Percentiles rank a stretch among this genome's conserved stretches.
phyloP scores from a whole-genome alignment of 1,284 basidiomycete genomes.

The Cryptococcus hybrid region DNA sequence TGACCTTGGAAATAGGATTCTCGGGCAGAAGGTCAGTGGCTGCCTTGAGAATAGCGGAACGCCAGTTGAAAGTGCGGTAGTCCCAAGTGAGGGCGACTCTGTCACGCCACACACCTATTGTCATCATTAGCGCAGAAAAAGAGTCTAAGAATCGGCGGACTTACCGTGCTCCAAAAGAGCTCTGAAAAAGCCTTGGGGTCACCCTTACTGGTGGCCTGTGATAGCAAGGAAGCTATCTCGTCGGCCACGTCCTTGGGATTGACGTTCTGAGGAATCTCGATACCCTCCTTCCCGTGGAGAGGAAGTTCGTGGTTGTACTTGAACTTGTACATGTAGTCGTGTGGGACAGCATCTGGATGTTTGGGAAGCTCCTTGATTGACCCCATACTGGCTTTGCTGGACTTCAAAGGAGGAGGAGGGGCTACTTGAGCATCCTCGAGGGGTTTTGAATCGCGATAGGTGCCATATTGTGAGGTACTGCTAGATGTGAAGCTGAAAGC shows the following conservation, averaged over 20 bases:
- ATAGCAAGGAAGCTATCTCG: slow-evolving; percentile 4
- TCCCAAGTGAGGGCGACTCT: slow-evolving; percentile 56
- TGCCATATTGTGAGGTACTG: slow-evolving; percentile 17
- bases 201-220: background rate
- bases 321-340: slow-evolving; percentile 32
- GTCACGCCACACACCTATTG: slow-evolving; percentile 28
- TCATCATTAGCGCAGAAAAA: background rate
- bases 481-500: too few species aligned
- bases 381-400: slow-evolving; percentile 8
- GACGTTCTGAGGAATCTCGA: slow-evolving; percentile 11
- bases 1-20: slow-evolving; percentile 41
- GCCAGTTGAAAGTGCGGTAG: slow-evolving; percentile 61
- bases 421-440: background rate
- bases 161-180: slow-evolving; percentile 28
- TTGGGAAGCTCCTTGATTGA: background rate
- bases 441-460: slow-evolving; percentile 16
- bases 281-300: slow-evolving; percentile 10
- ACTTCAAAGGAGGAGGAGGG: slow-evolving; percentile 13
- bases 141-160: background rate
- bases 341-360: slow-evolving; percentile 8
- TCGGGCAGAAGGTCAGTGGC: slow-evolving; percentile 22
- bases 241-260: slow-evolving; percentile 7
- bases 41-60: slow-evolving; percentile 42
- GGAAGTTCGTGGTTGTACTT: slow-evolving; percentile 24
- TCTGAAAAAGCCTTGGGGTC: slow-evolving; percentile 19